Evolutionary conservation across 495 filamentous ascomycete species (phyloP).

Genomic region (Gamarada debralockiae): DNA sequence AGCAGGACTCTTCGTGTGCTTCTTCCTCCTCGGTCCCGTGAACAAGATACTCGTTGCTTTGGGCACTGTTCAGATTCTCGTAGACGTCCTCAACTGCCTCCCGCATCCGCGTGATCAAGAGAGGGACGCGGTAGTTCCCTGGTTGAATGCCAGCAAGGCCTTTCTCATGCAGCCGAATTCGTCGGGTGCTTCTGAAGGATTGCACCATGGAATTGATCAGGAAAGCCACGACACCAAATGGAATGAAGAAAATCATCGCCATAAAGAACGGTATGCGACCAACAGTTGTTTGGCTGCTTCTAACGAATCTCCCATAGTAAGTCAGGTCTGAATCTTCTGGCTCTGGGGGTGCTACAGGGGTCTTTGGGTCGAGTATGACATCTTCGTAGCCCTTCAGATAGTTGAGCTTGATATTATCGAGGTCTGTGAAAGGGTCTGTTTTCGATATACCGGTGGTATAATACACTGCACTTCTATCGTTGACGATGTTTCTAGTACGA

Average conservation of each 20-base stretch:
- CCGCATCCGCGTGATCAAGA: constrained; percentile 69
- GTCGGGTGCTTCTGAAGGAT: constrained; percentile 61
- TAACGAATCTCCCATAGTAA: constrained; percentile 11
- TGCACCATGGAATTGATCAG: constrained; percentile 73
- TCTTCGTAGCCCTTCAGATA: constrained; percentile 70
- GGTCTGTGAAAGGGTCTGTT: constrained; percentile 69
- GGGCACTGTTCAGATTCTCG: constrained; percentile 61
- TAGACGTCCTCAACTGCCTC: constrained; percentile 69
- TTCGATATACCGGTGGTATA: constrained; percentile 77
- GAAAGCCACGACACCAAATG: constrained; percentile 65
- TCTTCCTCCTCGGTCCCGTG: constrained; percentile 20
- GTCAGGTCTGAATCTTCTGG: constrained; percentile 11
- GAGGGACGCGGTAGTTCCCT: constrained; percentile 67
- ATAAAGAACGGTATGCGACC: constrained; percentile 52
- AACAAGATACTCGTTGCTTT: constrained; percentile 49
- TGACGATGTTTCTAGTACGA: constrained; percentile 58
- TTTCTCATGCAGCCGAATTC: constrained; percentile 71
- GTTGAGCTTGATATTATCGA: constrained; percentile 62
- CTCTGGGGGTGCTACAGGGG: constrained; percentile 50
- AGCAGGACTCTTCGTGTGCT: constrained; percentile 5
- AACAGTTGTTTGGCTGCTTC: constrained; percentile 26
- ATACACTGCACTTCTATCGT: constrained; percentile 74
- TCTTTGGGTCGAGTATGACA: constrained; percentile 67
- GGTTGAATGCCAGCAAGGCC: constrained; percentile 61
- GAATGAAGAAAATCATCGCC: constrained; percentile 60